These are phyloP conservation scores for Handroanthus guayacan DNA, from an alignment of 257 asterid species.

Conservation along the genomic window DNA sequence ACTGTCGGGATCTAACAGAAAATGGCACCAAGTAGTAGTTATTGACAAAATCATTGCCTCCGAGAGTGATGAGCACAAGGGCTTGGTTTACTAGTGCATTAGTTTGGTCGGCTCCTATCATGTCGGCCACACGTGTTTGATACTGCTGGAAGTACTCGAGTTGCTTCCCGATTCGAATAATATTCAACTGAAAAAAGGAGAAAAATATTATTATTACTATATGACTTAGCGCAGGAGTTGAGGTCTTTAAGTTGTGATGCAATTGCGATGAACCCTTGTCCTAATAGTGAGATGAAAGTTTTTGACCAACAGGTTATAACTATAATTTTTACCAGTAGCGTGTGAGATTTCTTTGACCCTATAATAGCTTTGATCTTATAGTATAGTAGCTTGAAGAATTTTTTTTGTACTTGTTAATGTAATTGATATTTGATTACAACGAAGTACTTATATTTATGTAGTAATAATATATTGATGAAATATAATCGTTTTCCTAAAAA, in stretches of 20 bases:
- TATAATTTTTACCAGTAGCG: no score
- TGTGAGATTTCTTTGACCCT: no score
- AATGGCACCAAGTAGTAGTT: conserved; percentile 84
- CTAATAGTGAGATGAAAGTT: neutral
- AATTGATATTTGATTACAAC: no score
- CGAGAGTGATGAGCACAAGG: conserved; percentile 82
- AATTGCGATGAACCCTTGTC: no score
- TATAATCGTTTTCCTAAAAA: no score
- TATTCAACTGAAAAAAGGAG: conserved; percentile 57
- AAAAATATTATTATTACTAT: neutral
- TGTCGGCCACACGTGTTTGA: conserved; percentile 56
- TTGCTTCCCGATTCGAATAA: conserved; percentile 66
- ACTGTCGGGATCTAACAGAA: conserved; percentile 85
- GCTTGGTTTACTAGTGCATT: conserved; percentile 63
- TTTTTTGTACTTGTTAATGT: neutral
- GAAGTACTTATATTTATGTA: no score
- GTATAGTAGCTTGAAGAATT: no score
- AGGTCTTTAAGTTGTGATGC: neutral
- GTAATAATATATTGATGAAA: no score
- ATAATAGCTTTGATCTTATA: no score
- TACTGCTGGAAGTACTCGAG: conserved; percentile 74
- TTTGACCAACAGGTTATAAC: no score
- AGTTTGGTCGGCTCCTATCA: conserved; percentile 63
- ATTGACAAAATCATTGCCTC: conserved; percentile 93
- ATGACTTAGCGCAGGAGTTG: neutral